phyloP scores from a whole-genome alignment of 139 green algal genomes.

The Coccomyxa sp. region DNA sequence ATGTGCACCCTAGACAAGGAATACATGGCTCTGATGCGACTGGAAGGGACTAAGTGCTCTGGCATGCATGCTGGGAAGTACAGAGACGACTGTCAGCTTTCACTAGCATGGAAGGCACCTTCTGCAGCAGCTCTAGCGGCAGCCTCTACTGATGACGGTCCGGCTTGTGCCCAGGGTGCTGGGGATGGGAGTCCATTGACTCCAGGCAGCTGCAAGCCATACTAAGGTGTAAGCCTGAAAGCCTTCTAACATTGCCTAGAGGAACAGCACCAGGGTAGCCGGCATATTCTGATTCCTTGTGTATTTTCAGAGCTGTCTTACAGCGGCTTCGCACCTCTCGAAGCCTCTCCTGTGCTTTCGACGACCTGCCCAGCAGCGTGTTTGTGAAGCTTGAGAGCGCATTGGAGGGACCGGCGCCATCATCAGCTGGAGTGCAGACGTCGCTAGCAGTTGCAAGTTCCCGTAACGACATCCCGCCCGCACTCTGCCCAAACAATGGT shows the following conservation, averaged over 20 bases:
- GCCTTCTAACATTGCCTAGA: background rate
- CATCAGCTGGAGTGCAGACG: conserved; percentile 58
- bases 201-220: conserved; percentile 10
- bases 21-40: background rate
- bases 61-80: background rate
- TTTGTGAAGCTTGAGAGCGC: conserved; percentile 69
- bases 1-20: background rate
- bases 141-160: background rate
- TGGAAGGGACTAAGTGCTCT: background rate
- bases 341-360: conserved; percentile 71
- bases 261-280: background rate
- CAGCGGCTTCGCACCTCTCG: conserved; percentile 34
- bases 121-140: conserved; percentile 18
- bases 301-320: background rate
- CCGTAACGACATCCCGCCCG: conserved; percentile 37
- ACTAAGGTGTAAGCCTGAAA: background rate
- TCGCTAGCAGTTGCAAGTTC: conserved; percentile 77
- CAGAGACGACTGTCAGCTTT: background rate
- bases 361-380: conserved; percentile 61
- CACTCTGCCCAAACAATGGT: no score
- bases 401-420: conserved; percentile 65
- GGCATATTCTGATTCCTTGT: background rate
- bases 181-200: conserved; percentile 12
- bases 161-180: background rate
- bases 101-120: conserved; percentile 10